Base-by-base conservation (phyloP, 768 basidiomycete genomes). In the Sutorius australiensis region DNA sequence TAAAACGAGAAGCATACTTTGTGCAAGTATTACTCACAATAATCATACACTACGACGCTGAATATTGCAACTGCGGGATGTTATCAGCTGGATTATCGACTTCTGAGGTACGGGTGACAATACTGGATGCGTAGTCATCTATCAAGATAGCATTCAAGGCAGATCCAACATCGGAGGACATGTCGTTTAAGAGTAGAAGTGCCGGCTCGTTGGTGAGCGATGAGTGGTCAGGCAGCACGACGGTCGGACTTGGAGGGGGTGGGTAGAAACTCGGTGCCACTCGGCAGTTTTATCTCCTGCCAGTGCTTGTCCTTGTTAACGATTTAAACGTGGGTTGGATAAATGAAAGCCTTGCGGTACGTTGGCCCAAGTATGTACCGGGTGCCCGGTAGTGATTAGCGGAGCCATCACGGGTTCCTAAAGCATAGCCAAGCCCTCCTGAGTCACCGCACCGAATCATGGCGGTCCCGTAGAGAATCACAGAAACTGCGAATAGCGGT, bases 21-120 rank as follows among this genome's bases (percentile, higher is more conserved):
- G 42, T 17, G 46, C 6, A 4, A n/a, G 16, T 16, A 31, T 2
- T 9, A 17, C 54, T 60, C 28, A 52, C 59, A 0, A 9, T 50
- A 60, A 19, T 60, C 59, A 14, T 60, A 55, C 24, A 3, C 50
- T 6, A 60, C 40, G 6, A 33, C n/a, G 11, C 21, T 47, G 6
- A 48, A 30, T 2, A 44, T n/a, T 5, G 24, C 31, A 3, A 59
- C 58, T 59, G 16, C 3, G 2, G 2, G 2, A 7, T 3, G 14
- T 17, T 10, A 4, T 43, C 3, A 45, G 36, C 9, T 42, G 0
- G 6, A n/a, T 12, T 2, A 2, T 31, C 32, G 36, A 52, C 39
- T 0, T 1, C 13, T 24, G 24, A 27, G 5, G 16, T 12, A 5
- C 5, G 9, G 12, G 8, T 2, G 31, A 27, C 9, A 42, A 1